Conservation (phyloP, 2,329 filamentous ascomycete genomes). For the Aspergillus unguis region DNA sequence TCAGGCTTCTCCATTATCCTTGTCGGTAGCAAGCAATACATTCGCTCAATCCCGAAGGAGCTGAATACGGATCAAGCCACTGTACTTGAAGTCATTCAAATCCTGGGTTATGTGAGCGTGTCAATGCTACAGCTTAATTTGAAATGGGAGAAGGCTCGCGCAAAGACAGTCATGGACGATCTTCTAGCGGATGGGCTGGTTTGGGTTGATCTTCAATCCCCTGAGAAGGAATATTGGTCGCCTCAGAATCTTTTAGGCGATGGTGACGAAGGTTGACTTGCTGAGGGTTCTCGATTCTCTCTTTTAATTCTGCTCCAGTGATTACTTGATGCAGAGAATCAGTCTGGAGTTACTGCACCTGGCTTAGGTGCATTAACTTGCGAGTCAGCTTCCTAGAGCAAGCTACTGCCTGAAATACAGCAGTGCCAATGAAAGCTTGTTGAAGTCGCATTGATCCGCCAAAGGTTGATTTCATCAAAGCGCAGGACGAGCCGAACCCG, state of each 20-base stretch:
- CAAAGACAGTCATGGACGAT: slow-evolving; percentile 88
- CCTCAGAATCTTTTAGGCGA: slow-evolving; percentile 46
- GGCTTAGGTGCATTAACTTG: too few species aligned
- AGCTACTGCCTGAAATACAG: too few species aligned
- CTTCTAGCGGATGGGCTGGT: slow-evolving; percentile 83
- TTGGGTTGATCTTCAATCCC: slow-evolving; percentile 84
- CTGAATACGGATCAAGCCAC: slow-evolving; percentile 91
- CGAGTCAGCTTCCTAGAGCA: too few species aligned
- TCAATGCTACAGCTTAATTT: slow-evolving; percentile 86
- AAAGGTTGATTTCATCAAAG: too few species aligned
- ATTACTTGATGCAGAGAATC: too few species aligned
- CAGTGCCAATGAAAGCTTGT: too few species aligned
- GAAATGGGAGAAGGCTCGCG: slow-evolving; percentile 76
- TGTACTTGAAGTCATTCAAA: slow-evolving; percentile 84
- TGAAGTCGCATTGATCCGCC: too few species aligned
- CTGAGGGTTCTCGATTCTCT: not conserved
- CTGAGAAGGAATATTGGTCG: slow-evolving; percentile 89
- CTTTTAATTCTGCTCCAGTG: not conserved
- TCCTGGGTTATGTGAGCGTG: slow-evolving; percentile 84
- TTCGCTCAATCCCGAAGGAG: slow-evolving; percentile 90
- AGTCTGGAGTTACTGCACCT: too few species aligned
- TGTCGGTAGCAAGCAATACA: slow-evolving; percentile 81
- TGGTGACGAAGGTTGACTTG: not conserved
- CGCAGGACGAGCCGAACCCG: too few species aligned
- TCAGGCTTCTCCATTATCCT: slow-evolving; percentile 81